Evolutionary conservation across 208 protist genomes (phyloP).

Genomic region (Acanthamoeba triangularis): DNA sequence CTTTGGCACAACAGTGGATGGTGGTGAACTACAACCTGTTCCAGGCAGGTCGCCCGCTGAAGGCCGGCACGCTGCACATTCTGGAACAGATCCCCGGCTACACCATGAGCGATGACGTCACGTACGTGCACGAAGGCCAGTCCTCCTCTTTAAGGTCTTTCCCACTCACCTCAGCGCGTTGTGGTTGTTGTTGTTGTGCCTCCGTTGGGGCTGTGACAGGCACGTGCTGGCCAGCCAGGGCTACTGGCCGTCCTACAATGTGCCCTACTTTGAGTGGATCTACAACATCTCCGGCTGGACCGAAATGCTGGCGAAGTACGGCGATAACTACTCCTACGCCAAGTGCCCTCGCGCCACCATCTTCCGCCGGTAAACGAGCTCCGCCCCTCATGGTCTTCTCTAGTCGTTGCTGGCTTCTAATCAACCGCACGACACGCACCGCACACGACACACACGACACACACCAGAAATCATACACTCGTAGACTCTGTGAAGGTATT

Average conservation of each 20-base stretch:
- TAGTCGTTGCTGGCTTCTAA: neutral
- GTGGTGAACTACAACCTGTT: conserved; percentile 92
- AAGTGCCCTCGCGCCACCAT: conserved; percentile 89
- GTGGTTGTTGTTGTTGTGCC: conserved; percentile 34
- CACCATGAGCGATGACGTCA: conserved; percentile 87
- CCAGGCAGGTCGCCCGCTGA: conserved; percentile 75
- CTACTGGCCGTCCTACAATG: conserved; percentile 94
- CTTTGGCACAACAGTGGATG: too few species aligned
- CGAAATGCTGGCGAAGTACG: conserved; percentile 56
- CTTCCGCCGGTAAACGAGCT: conserved; percentile 86
- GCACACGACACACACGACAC: neutral
- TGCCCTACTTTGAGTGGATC: conserved; percentile 91
- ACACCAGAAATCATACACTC: conserved; percentile 72
- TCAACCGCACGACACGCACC: too few species aligned
- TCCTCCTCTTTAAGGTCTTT: neutral
- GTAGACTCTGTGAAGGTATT: conserved; percentile 82
- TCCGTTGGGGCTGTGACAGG: neutral
- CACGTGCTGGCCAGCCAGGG: conserved; percentile 1
- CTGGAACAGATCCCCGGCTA: conserved; percentile 92
- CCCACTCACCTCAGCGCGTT: too few species aligned
- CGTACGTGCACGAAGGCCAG: conserved; percentile 1
- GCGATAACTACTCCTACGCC: conserved; percentile 88
- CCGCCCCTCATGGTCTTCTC: conserved; percentile 79
- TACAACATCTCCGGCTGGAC: conserved; percentile 91
- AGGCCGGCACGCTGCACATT: conserved; percentile 88